Evolutionary conservation across 768 basidiomycete species (phyloP).

Genomic region (Lentinula raphanica): DNA sequence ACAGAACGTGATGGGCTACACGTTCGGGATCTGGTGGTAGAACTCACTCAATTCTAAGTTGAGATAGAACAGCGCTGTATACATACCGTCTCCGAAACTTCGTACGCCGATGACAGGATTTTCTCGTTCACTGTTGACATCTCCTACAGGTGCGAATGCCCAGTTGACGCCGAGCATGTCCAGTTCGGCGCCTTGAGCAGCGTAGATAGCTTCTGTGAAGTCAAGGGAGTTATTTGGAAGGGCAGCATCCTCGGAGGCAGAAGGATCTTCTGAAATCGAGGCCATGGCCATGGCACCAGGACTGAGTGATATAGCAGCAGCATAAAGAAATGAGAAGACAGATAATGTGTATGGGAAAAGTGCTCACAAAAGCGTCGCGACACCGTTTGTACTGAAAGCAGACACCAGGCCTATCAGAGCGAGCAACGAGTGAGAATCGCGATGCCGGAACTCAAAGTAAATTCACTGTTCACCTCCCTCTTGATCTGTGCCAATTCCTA

Average conservation of each 20-base stretch:
- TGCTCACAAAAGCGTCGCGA: constrained; percentile 66
- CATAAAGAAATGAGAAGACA: not conserved
- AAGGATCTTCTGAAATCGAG: constrained; percentile 33
- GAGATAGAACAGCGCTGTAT: not conserved
- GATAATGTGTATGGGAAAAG: not conserved
- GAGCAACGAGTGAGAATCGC: not conserved
- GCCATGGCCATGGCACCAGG: constrained; percentile 73
- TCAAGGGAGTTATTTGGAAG: constrained; percentile 21
- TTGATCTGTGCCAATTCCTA: constrained; percentile 70
- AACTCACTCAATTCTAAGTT: not conserved
- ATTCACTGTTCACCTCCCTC: constrained; percentile 50
- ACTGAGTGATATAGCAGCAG: constrained; percentile 27
- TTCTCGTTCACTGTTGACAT: constrained; percentile 63
- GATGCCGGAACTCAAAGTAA: not conserved
- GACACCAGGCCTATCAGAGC: constrained; percentile 53
- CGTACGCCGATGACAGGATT: constrained; percentile 75
- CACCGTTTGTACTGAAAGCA: constrained; percentile 50
- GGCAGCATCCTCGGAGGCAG: not conserved
- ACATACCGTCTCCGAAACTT: constrained; percentile 62
- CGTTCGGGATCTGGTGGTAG: constrained; percentile 43
- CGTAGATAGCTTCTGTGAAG: constrained; percentile 38
- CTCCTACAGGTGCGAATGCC: constrained; percentile 67
- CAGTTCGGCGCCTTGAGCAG: constrained; percentile 51
- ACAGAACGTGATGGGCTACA: constrained; percentile 44
- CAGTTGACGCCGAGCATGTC: constrained; percentile 63